Conservation (phyloP, 2,329 filamentous ascomycete species). For the Alternaria brassicicola region DNA sequence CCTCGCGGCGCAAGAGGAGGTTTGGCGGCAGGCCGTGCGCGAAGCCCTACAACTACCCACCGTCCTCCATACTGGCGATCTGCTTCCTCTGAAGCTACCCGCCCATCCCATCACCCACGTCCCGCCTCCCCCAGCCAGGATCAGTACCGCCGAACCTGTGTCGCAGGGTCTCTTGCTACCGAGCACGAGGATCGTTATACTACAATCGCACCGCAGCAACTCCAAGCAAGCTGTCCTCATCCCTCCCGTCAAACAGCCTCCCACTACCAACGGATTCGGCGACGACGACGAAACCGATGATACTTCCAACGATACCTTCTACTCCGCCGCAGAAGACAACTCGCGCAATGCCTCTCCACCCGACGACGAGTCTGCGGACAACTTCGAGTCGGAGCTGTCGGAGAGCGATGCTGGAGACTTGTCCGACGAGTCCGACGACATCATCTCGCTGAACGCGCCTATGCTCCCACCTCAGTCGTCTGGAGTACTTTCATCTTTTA, state of each 20-base stretch:
- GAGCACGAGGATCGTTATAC: slow-evolving; percentile 82
- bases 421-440: slow-evolving; percentile 91
- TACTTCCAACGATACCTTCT: slow-evolving; percentile 89
- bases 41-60: slow-evolving; percentile 74
- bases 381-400: slow-evolving; percentile 63
- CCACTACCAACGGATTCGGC: slow-evolving; percentile 64
- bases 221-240: slow-evolving; percentile 57
- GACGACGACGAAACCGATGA: slow-evolving; percentile 81
- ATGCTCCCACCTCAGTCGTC: slow-evolving; percentile 77
- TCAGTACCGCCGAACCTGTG: slow-evolving; percentile 93
- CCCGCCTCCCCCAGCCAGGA: slow-evolving; percentile 81
- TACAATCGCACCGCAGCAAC: slow-evolving; percentile 62
- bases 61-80: slow-evolving; percentile 83
- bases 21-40: slow-evolving; percentile 61
- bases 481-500: slow-evolving; percentile 79
- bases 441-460: slow-evolving; percentile 87
- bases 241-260: slow-evolving; percentile 51
- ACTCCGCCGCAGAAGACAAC: slow-evolving; percentile 82
- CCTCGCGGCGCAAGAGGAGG: slow-evolving; percentile 38
- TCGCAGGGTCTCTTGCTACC: slow-evolving; percentile 81
- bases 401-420: slow-evolving; percentile 73
- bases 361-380: slow-evolving; percentile 51
- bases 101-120: slow-evolving; percentile 86
- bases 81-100: slow-evolving; percentile 76
- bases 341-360: slow-evolving; percentile 49